These are phyloP conservation scores for Termitomyces sp. DNA, from an alignment of 768 basidiomycete genomes.

Conservation along the genomic window DNA sequence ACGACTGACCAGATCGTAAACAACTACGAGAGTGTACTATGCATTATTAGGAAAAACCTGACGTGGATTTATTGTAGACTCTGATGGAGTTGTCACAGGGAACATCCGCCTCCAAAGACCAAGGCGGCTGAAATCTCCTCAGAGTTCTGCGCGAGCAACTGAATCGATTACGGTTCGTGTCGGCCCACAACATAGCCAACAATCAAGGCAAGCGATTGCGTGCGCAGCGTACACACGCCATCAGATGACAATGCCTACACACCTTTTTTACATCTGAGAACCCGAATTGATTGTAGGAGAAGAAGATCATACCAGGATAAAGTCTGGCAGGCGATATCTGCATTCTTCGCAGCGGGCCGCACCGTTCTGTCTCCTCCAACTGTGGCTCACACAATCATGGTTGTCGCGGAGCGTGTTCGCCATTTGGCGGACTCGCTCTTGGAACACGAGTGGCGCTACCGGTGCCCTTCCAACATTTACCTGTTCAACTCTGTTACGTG, in stretches of 20 bases:
- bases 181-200: neutral
- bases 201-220: conserved; percentile 28
- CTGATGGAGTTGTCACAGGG: neutral
- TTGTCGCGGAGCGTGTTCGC: conserved; percentile 37
- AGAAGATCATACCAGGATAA: conserved; percentile 5
- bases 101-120: neutral
- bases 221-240: conserved; percentile 34
- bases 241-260: conserved; percentile 29
- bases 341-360: conserved; percentile 43
- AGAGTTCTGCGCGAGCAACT: neutral
- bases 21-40: neutral
- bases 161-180: neutral
- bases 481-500: conserved; percentile 29
- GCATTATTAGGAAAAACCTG: neutral
- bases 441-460: conserved; percentile 25
- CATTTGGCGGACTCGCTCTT: conserved; percentile 26
- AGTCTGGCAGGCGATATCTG: conserved; percentile 11
- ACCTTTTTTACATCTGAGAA: conserved; percentile 24
- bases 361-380: conserved; percentile 42
- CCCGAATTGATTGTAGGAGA: neutral
- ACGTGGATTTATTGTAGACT: neutral
- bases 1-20: no score
- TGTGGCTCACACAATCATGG: conserved; percentile 46
- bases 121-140: neutral
- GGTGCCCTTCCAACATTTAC: conserved; percentile 20